These are phyloP conservation scores for Vaccinium vitisidaea DNA, from an alignment of 148 eudicot genomes.

Conservation along the genomic window DNA sequence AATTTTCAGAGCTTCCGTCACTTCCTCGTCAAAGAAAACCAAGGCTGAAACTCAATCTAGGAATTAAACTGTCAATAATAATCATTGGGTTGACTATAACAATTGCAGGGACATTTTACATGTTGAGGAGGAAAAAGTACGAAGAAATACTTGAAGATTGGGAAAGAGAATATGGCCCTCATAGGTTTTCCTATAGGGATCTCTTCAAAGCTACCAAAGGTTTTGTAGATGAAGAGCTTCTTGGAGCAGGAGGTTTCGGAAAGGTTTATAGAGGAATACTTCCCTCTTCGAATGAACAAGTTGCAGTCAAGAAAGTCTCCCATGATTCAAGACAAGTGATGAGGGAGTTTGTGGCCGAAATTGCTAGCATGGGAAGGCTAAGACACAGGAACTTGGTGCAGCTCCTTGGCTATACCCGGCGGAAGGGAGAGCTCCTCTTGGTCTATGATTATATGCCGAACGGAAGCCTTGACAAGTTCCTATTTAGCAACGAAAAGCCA, in stretches of 20 bases:
- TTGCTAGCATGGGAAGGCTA: too few relatives aligned
- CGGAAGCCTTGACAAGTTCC: too few relatives aligned
- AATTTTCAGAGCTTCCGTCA: slow-evolving; percentile 37
- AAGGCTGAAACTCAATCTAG: not conserved
- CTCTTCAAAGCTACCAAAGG: slow-evolving; percentile 36
- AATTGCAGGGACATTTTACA: not conserved
- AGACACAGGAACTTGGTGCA: too few relatives aligned
- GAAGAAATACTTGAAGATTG: slow-evolving; percentile 9
- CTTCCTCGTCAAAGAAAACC: slow-evolving; percentile 28
- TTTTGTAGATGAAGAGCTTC: slow-evolving; percentile 30
- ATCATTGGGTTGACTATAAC: not conserved
- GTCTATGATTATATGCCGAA: too few relatives aligned
- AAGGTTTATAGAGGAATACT: slow-evolving; percentile 44
- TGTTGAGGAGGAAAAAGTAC: not conserved
- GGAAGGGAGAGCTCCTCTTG: too few relatives aligned
- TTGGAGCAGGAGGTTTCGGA: slow-evolving; percentile 44
- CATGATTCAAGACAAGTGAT: too few relatives aligned
- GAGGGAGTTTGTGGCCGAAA: too few relatives aligned
- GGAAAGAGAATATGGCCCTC: slow-evolving; percentile 17
- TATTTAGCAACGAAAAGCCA: too few relatives aligned
- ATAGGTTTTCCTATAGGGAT: slow-evolving; percentile 33
- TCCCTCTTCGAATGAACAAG: not conserved
- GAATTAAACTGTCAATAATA: not conserved
- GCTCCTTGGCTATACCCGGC: too few relatives aligned
- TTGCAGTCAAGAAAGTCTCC: too few relatives aligned